Evolutionary conservation across 306 rosid species (phyloP), one percentile per base, ranked within the genome.

Genomic region (Morella rubra): DNA sequence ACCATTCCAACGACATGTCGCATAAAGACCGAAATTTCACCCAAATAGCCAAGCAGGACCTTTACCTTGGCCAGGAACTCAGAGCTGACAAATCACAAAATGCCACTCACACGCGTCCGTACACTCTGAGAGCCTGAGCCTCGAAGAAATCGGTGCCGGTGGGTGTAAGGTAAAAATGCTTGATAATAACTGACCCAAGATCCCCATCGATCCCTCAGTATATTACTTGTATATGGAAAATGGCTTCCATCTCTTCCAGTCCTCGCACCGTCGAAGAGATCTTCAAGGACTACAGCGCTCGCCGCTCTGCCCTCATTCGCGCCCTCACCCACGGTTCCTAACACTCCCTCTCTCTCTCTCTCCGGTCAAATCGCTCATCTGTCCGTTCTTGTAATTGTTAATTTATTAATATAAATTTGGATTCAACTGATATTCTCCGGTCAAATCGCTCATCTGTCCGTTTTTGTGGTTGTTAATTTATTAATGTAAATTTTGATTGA

Each of bases 231-330:
- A 11, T 22, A 44, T 14, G 20, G 18, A 53, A 40, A 18, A 80
- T 80, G 87, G 84, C 84, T 77, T 81, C 85, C 32, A 71, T 79
- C 27, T 60, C 83, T 56, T 51, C 82, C 27, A 84, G 83, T 74
- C 87, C 88, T 78, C 84, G 86, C 69, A 22, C 87, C 65, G 90
- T 87, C 16, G 91, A 89, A 74, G 91, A 84, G 42, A 89, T 87
- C 86, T 89, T 85, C 86, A 87, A 84, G 82, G 93, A 87, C 83
- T 89, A 75, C 83, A 73, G 75, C 65, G 90, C 90, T 69, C 87
- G 93, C 42, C 84, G 86, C 65, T 41, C 78, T 1, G 90, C 83
- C 54, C 81, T 89, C 44, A 74, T 83, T 71, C 91, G 91, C 62
- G 91, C 91, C 60, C 84, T 87, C 44, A 89, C 90, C 75, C 47